Evolutionary conservation across 2,329 filamentous ascomycete genomes (phyloP), one percentile per base, ranked within the genome.

Genomic region (Neonectria faginata): DNA sequence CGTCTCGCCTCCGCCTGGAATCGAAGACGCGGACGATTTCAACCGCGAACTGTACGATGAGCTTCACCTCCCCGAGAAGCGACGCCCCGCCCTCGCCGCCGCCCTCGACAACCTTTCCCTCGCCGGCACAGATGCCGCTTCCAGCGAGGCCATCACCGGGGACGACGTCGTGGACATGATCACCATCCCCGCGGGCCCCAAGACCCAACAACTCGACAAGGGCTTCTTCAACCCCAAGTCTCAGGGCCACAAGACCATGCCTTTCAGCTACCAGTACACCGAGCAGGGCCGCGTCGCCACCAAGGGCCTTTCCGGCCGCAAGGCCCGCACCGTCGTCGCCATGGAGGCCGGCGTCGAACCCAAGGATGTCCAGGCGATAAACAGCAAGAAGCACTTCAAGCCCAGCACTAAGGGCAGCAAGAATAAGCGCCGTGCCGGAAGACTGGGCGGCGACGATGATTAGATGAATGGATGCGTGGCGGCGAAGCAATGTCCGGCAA

Each of bases 381-480:
- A 83, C 56, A 87, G 90, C 62, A 99, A 99, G 88, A 98, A 97
- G 83, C 96, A 99, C 80, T 96, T 93, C 80, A 97, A 97, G 82
- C 91, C 88, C n/a, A 88, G 89, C 44, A 86, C 88, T 67, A 89
- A 85, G 79, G 86, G 84, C 48, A 78, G 77, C 64, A 91, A 88
- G 76, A 83, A 83, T 65, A 87, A 85, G 76, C 69, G 70, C n/a
- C 70, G 73, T 12, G 47, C 62, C 27, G 70, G 62, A 39, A 70
- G 68, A 14, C 68, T 64, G 45, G 65, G 47, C 1, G 58, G 55
- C 20, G 70, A 72, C 25, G 72, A 74, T 10, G 70, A 73, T 51
- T 74, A 60, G 25, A 57, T 59, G 58, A 44, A 29, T 86, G 78
- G 41, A 80, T 80, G 22, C 36, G 29, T 16, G 27, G 27, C 29